These are phyloP conservation scores for Chlorella sp. DNA, from an alignment of 139 green algal species.

Conservation along the genomic window DNA sequence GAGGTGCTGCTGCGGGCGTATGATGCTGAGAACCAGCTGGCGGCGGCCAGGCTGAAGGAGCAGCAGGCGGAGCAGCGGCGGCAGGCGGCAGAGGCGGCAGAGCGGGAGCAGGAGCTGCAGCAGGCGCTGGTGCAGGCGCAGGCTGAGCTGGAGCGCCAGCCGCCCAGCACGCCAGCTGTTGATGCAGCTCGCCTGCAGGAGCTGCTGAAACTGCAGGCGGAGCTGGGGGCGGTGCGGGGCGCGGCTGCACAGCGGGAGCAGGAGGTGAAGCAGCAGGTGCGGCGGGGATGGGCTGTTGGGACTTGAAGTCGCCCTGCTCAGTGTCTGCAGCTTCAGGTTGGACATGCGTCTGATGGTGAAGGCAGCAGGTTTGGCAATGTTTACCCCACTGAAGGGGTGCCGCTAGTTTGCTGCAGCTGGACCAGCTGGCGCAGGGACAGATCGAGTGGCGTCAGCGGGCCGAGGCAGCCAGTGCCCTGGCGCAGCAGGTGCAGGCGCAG, in stretches of 20 bases:
- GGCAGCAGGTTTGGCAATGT: too few species aligned
- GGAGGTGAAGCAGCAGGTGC: conserved; percentile 2
- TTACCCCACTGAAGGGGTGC: too few species aligned
- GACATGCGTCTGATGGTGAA: too few species aligned
- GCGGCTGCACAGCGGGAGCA: background rate
- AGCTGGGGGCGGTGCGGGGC: background rate
- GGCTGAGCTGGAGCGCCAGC: background rate
- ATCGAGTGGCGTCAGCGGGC: background rate
- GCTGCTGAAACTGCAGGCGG: conserved; percentile 8
- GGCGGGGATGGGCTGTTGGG: background rate
- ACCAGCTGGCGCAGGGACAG: background rate
- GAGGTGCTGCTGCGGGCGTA: background rate
- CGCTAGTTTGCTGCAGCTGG: background rate
- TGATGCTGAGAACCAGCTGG: conserved; percentile 3
- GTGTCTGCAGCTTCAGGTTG: too few species aligned
- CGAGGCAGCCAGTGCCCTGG: too few species aligned
- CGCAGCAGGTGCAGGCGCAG: background rate
- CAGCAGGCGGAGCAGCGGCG: background rate
- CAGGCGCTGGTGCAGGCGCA: background rate
- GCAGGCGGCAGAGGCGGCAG: background rate
- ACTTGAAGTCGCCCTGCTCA: background rate
- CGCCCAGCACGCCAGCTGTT: background rate
- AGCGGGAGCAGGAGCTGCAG: background rate
- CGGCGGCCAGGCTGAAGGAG: background rate
- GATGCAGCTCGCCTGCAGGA: conserved; percentile 8